Evolutionary conservation across 306 rosid species (phyloP).

Genomic region (Senna tora): DNA sequence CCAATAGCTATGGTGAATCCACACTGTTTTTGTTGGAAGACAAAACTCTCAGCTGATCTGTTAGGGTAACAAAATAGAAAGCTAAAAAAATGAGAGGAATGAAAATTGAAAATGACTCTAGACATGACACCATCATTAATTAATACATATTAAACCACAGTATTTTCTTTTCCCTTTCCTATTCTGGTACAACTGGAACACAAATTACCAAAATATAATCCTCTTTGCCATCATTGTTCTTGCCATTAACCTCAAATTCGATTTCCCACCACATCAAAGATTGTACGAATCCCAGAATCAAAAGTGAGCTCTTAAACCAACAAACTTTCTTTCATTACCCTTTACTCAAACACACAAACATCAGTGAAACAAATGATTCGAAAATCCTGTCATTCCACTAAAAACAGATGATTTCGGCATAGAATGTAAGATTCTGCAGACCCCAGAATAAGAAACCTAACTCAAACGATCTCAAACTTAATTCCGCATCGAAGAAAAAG

Average conservation of each 20-base stretch:
- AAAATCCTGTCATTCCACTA: background rate
- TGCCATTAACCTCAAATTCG: conserved; percentile 2
- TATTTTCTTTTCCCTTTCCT: conserved; percentile 6
- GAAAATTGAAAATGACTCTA: background rate
- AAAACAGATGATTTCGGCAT: background rate
- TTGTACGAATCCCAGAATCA: conserved; percentile 11
- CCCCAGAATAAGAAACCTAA: conserved; percentile 27
- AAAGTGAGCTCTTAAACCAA: conserved; percentile 21
- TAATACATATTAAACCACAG: background rate
- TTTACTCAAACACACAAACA: conserved; percentile 10
- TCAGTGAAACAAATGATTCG: background rate
- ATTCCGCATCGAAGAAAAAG: background rate
- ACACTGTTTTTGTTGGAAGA: background rate
- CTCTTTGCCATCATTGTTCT: background rate
- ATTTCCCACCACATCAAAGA: too few species aligned
- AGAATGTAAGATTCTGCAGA: background rate
- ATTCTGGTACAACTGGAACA: background rate
- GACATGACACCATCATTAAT: background rate
- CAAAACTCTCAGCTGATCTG: background rate
- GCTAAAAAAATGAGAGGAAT: background rate
- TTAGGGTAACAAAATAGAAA: background rate
- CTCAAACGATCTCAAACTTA: background rate
- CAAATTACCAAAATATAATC: background rate
- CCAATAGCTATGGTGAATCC: background rate
- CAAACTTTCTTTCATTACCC: conserved; percentile 9